phyloP scores from a whole-genome alignment of 73 alveolate species.

The Paramecium caudatum region DNA sequence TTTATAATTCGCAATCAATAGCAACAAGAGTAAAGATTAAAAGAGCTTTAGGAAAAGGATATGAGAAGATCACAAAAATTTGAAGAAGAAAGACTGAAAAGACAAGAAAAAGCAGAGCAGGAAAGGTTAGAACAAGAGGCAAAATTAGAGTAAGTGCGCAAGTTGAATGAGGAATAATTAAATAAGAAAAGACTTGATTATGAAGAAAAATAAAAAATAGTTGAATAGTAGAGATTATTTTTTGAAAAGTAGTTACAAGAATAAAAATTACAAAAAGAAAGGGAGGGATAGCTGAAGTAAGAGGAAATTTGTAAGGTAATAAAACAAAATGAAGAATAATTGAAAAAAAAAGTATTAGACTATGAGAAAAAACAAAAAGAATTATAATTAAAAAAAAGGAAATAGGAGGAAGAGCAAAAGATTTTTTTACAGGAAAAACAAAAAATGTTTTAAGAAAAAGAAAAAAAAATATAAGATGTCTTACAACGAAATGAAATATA shows the following conservation, averaged over 20 bases:
- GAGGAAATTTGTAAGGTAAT: slow-evolving; percentile 27
- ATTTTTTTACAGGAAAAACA: not conserved
- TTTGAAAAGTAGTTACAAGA: not conserved
- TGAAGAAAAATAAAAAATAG: slow-evolving; percentile 10
- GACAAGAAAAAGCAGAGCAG: slow-evolving; percentile 34
- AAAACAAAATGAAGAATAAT: slow-evolving; percentile 50
- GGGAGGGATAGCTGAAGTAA: slow-evolving; percentile 47
- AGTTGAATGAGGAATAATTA: slow-evolving; percentile 56
- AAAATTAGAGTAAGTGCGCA: slow-evolving; percentile 52
- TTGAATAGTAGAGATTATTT: not conserved
- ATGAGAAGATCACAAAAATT: slow-evolving; percentile 34
- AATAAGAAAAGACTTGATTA: slow-evolving; percentile 43
- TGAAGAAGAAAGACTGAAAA: slow-evolving; percentile 33
- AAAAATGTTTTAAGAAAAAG: not conserved
- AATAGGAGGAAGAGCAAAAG: not conserved
- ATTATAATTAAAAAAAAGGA: not conserved
- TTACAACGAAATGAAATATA: slow-evolving; percentile 23
- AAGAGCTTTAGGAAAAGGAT: slow-evolving; percentile 38
- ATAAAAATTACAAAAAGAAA: not conserved
- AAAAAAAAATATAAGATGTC: slow-evolving; percentile 22
- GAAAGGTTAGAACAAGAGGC: slow-evolving; percentile 51
- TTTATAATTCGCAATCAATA: not conserved
- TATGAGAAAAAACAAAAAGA: slow-evolving; percentile 56
- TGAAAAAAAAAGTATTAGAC: not conserved
- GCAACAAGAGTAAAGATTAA: not conserved